These are phyloP conservation scores for Carpinus fangiana DNA, from an alignment of 306 rosid species.

Conservation along the genomic window DNA sequence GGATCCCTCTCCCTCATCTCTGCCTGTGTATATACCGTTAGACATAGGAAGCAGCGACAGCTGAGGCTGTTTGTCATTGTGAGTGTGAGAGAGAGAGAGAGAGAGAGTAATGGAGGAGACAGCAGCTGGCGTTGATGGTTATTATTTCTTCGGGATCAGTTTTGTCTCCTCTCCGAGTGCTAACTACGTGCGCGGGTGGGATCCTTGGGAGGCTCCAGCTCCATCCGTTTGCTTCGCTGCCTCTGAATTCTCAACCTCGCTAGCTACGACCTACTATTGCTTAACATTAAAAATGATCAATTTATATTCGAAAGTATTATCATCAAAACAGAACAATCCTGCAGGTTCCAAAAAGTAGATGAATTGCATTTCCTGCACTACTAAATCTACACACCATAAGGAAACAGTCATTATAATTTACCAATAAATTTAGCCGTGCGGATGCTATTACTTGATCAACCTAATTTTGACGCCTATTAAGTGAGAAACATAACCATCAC, in stretches of 20 bases:
- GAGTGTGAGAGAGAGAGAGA: background rate
- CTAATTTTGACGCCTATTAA: too few species aligned
- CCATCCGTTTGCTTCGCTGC: background rate
- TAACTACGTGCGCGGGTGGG: background rate
- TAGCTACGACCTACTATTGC: too few species aligned
- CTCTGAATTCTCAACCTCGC: background rate
- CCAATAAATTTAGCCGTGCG: background rate
- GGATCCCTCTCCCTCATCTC: background rate
- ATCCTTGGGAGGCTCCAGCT: background rate
- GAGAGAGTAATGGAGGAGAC: conserved; percentile 24
- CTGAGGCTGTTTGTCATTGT: too few species aligned
- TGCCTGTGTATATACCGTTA: background rate
- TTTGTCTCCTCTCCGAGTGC: background rate
- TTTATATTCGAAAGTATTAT: too few species aligned
- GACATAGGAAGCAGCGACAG: background rate
- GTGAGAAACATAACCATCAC: background rate
- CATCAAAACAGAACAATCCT: background rate
- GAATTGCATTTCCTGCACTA: background rate
- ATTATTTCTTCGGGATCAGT: background rate
- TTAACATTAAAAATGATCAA: too few species aligned
- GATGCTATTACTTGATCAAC: background rate
- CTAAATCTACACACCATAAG: background rate
- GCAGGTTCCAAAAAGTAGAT: background rate
- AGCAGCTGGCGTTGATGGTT: conserved; percentile 76
- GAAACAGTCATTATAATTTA: background rate